Base-by-base conservation (phyloP, 208 protist genomes). In the Leishmania major region DNA sequence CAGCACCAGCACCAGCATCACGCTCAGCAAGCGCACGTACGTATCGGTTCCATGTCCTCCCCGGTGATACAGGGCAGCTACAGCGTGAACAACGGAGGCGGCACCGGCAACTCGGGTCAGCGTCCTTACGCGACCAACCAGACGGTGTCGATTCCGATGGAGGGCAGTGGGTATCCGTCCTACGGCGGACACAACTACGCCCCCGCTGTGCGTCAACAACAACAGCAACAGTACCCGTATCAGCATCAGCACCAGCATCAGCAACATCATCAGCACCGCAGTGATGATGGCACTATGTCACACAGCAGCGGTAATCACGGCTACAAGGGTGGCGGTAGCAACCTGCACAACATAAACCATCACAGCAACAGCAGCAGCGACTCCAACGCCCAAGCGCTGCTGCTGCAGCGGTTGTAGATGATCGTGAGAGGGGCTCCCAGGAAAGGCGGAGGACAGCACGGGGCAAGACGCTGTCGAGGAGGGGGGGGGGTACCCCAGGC, bases 171-270 rank as follows among this genome's bases (percentile, higher is more conserved):
- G 57, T 35, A 57, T 79, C 43, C 22, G 43, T 6, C 25, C 17
- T 55, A 74, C 25, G n/a, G 45, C 22, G 47, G 43, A 19, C 45
- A 74, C 11, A 31, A 6, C 70, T 53, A 53, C 13, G 70, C 22
- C 40, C 45, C 40, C 19, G 45, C 28, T 55, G 28, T n/a, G 22
- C 45, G 70, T 62, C 77, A 72, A 19, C 69, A 72, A 19, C 69
- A 88, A 31, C 82, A 84, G 75, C 79, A 87, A 28, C 76, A 87
- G 80, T 66, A 74, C 37, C 66, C 64, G 3, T 62, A 75, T 15
- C 47, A 49, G 45, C 66, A 43, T 43, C 40, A 43, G 40, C 40
- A 76, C 28, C n/a, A 49, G 45, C 66, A 76, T 15, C n/a, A 69
- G 77, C 51, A 74, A 55, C 53, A 85, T 25, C 53, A 60, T 19